Base-by-base conservation (phyloP, 2,329 filamentous ascomycete genomes). In the Plectosphaerella cucumerina region DNA sequence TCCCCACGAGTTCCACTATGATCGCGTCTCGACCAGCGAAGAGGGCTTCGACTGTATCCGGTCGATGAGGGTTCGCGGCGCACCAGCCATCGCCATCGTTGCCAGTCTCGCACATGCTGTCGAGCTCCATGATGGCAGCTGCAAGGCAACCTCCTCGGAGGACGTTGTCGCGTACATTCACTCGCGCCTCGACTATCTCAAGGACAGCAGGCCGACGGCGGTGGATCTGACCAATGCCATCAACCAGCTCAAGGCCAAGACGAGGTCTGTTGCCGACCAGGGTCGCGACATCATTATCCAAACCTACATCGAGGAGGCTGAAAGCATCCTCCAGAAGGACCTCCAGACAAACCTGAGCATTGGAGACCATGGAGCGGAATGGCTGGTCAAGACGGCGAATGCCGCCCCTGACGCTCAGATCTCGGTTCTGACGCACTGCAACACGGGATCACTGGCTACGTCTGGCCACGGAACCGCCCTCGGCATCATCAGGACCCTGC, bases 11-110 rank as follows among this genome's bases (percentile, higher is more conserved):
- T 85, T 89, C 62, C 82, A 89, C 66, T 94, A 92, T 67, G 87
- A 93, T 61, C 67, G 80, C 56, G 81, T 93, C 49, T 78, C 78
- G 26, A 87, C 81, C 11, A 81, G 84, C 56, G 80, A 86, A 59
- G 86, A 90, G 69, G 89, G 87, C 35, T 94, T 90, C 71, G 85
- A 90, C 65, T 89, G 87, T 61, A 94, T 94, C 71, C 85, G 84
- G 60, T 80, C 87, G 15, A 94, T 94, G 89, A 73, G 84, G 46
- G 84, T 86, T 6, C 84, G 89, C 61, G 90, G 70, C 33, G 94
- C 94, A 5, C 94, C 94, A 1, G 94, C 94, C 44, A 99, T 99
- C 67, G 94, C 94, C 43, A 97, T 99, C 57, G 94, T 99, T n/a
- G 94, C 94, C 20, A 89, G 89, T 18, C 80, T 99, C 33, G 86